Percentiles rank a stretch among this genome's conserved stretches.
Evolutionary conservation across 371 early-diverging fungal species (phyloP).

Genomic region (Dipsacomyces acuminosporus): DNA sequence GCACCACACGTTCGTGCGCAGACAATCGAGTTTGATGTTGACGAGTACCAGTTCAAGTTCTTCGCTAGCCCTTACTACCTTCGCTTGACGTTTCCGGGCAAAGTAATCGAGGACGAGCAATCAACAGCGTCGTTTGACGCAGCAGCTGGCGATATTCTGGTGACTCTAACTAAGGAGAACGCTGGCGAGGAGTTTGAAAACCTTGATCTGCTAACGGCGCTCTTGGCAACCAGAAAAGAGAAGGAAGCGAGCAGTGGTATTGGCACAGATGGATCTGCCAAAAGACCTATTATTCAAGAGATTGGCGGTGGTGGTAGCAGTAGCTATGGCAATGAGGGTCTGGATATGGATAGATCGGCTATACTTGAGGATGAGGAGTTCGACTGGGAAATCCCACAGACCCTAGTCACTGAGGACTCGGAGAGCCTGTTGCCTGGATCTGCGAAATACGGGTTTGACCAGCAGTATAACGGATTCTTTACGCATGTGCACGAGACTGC

Average conservation of each 20-base stretch:
- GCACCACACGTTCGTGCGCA: slow-evolving; percentile 77
- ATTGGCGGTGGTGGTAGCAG: slow-evolving; percentile 51
- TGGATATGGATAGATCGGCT: slow-evolving; percentile 13
- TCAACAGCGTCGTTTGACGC: slow-evolving; percentile 80
- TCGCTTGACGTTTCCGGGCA: slow-evolving; percentile 76
- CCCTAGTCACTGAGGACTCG: slow-evolving; percentile 24
- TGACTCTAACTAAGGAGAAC: slow-evolving; percentile 71
- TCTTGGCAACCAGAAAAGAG: slow-evolving; percentile 55
- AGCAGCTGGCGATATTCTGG: slow-evolving; percentile 65
- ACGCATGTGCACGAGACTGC: slow-evolving; percentile 71
- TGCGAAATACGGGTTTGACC: slow-evolving; percentile 86
- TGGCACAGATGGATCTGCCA: slow-evolving; percentile 7
- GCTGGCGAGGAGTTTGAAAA: slow-evolving; percentile 78
- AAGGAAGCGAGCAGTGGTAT: slow-evolving; percentile 11
- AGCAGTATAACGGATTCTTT: slow-evolving; percentile 73
- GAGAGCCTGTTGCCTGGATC: slow-evolving; percentile 11
- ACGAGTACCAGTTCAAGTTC: slow-evolving; percentile 34
- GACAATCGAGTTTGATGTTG: slow-evolving; percentile 40
- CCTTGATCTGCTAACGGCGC: slow-evolving; percentile 78
- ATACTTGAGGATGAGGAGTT: slow-evolving; percentile 55
- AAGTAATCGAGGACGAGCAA: slow-evolving; percentile 80
- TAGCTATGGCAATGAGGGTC: no score
- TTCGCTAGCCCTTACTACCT: slow-evolving; percentile 46
- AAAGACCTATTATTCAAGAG: slow-evolving; percentile 64
- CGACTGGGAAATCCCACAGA: slow-evolving; percentile 86